A percentile compares a stretch with the other conserved stretches of the same genome.
These are phyloP conservation scores for Chaetomiaceae sp. DNA, from an alignment of 2,329 filamentous ascomycete species.

Conservation along the genomic window DNA sequence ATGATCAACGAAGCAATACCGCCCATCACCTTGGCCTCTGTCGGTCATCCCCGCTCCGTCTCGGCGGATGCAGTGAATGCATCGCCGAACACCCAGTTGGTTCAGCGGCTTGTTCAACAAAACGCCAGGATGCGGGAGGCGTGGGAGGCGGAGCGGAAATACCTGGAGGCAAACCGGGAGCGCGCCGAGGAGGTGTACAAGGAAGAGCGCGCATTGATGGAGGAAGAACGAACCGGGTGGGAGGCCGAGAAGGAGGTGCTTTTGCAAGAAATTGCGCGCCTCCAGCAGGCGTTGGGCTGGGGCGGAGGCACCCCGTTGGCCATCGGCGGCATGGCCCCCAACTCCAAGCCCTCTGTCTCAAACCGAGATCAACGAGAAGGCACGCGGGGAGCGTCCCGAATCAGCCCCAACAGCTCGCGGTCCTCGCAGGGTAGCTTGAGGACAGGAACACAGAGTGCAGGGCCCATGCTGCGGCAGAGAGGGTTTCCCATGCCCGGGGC, in stretches of 20 bases:
- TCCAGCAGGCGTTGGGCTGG: conserved; percentile 34
- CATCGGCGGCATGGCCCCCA: conserved; percentile 17
- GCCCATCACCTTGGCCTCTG: conserved; percentile 4
- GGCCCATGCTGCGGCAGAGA: neutral
- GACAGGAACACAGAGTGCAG: neutral
- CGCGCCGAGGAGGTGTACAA: conserved; percentile 52
- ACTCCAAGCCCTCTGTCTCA: conserved; percentile 16
- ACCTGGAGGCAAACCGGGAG: conserved; percentile 49
- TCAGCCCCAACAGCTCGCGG: conserved; percentile 23
- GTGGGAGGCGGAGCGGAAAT: conserved; percentile 50
- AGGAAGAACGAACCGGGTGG: conserved; percentile 46
- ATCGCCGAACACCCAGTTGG: conserved; percentile 32
- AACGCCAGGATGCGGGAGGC: conserved; percentile 42
- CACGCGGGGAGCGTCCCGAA: conserved; percentile 18
- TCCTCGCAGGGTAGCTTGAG: conserved; percentile 21
- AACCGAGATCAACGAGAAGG: conserved; percentile 16
- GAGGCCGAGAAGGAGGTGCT: conserved; percentile 40
- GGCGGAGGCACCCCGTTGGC: conserved; percentile 6
- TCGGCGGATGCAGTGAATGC: conserved; percentile 28
- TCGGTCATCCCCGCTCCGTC: conserved; percentile 27
- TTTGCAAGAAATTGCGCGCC: conserved; percentile 37
- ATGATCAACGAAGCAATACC: conserved; percentile 8
- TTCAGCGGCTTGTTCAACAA: conserved; percentile 40
- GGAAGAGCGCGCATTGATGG: conserved; percentile 50
- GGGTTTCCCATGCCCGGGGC: neutral